Conservation (phyloP, 768 basidiomycete genomes). For the Exidia glandulosa region DNA sequence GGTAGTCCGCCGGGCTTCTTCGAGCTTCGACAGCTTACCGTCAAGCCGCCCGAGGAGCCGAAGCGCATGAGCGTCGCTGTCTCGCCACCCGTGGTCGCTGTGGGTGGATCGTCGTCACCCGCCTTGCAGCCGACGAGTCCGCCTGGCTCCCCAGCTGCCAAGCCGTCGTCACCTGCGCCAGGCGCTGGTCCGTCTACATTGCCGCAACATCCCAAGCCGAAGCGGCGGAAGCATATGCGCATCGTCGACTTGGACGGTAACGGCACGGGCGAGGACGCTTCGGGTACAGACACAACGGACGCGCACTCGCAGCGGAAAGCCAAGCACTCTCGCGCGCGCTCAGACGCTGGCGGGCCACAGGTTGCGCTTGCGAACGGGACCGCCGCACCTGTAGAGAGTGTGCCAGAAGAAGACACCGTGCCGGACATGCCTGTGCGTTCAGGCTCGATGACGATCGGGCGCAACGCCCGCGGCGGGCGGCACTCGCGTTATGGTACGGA, state of each 20-base stretch:
- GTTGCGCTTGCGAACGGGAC: background rate
- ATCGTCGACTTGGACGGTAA: constrained; percentile 69
- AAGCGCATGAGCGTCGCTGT: constrained; percentile 34
- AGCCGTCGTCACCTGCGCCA: constrained; percentile 12
- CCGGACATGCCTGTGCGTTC: background rate
- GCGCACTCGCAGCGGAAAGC: constrained; percentile 4
- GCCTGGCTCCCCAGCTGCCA: constrained; percentile 7
- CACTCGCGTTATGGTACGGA: background rate
- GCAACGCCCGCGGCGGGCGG: background rate
- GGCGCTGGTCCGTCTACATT: constrained; percentile 26
- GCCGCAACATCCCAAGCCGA: constrained; percentile 29
- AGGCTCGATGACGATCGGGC: background rate
- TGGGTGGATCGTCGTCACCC: constrained; percentile 25
- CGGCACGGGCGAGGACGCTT: constrained; percentile 18
- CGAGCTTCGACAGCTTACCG: constrained; percentile 51
- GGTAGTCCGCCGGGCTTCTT: constrained; percentile 58
- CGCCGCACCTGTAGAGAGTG: background rate
- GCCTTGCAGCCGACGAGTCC: constrained; percentile 1
- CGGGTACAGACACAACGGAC: no score
- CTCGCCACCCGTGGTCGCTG: constrained; percentile 52
- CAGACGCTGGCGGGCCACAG: background rate
- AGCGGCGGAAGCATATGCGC: constrained; percentile 56
- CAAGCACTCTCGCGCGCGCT: background rate
- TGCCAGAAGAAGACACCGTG: background rate
- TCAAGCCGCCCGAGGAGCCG: constrained; percentile 41